phyloP scores from a whole-genome alignment of 2,329 filamentous ascomycete genomes.

The Fusarium tuaranense region DNA sequence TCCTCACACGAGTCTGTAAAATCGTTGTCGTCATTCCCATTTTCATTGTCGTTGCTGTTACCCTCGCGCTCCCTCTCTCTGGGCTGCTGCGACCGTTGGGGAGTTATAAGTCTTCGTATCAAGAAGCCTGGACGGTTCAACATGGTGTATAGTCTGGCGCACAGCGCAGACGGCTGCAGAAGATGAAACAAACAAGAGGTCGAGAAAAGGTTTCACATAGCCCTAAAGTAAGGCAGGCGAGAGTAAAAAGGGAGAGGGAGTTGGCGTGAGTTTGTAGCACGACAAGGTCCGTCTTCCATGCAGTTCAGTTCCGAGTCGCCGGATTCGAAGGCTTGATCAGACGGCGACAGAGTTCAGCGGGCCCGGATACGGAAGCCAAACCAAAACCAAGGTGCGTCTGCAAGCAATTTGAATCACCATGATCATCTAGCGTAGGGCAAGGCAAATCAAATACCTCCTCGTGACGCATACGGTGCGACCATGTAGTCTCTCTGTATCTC shows the following conservation, averaged over 20 bases:
- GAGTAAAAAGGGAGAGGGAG: conserved; percentile 7
- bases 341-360: conserved; percentile 31
- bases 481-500: conserved; percentile 5
- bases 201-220: conserved; percentile 36
- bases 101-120: conserved; percentile 41
- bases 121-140: conserved; percentile 34
- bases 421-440: conserved; percentile 14
- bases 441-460: conserved; percentile 32
- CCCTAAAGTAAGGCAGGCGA: conserved; percentile 8
- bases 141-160: conserved; percentile 33
- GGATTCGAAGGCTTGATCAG: conserved; percentile 32
- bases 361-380: conserved; percentile 30
- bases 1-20: conserved; percentile 34
- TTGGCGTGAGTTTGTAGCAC: conserved; percentile 34
- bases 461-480: conserved; percentile 27
- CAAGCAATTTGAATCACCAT: conserved; percentile 21
- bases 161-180: conserved; percentile 24
- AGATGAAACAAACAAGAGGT: conserved; percentile 20
- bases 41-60: background rate
- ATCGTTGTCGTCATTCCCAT: conserved; percentile 27
- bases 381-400: conserved; percentile 28
- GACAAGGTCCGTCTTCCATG: conserved; percentile 11
- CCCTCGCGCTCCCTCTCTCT: background rate
- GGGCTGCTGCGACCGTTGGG: conserved; percentile 25
- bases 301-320: conserved; percentile 28